A percentile compares a stretch with the other conserved stretches of the same genome.
These are phyloP conservation scores for Tricholoma flavovirens DNA, from an alignment of 768 basidiomycete genomes.

Conservation along the genomic window DNA sequence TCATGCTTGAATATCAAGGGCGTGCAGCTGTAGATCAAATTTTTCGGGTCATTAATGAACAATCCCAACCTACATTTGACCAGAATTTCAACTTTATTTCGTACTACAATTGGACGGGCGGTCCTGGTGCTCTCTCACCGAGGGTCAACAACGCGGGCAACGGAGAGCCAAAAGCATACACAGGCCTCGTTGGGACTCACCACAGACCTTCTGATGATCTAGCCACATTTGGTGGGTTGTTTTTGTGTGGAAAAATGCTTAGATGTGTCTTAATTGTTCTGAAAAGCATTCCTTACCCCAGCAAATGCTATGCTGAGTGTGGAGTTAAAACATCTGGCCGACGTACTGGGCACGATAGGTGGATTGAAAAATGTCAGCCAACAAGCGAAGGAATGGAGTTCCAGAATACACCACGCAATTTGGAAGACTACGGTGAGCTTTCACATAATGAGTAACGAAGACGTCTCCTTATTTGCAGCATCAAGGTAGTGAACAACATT, in stretches of 20 bases:
- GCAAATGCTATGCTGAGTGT: conserved; percentile 83
- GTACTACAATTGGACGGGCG: conserved; percentile 81
- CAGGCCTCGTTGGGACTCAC: conserved; percentile 71
- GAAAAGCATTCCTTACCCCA: conserved; percentile 64
- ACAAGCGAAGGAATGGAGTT: conserved; percentile 53
- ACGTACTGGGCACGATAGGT: conserved; percentile 47
- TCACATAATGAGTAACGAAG: background rate
- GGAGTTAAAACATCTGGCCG: conserved; percentile 56
- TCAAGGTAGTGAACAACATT: conserved; percentile 53
- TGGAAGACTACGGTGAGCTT: conserved; percentile 52
- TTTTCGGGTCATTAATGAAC: conserved; percentile 71
- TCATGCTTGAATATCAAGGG: conserved; percentile 39
- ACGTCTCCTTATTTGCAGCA: background rate
- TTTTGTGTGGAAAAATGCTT: background rate
- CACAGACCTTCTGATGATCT: conserved; percentile 76
- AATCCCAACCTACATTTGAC: conserved; percentile 69
- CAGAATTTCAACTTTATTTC: conserved; percentile 67
- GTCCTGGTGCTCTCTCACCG: conserved; percentile 55
- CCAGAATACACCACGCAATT: conserved; percentile 52
- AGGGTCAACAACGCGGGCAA: conserved; percentile 63
- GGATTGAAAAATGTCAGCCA: conserved; percentile 45
- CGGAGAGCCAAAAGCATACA: conserved; percentile 70
- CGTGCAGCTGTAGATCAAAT: conserved; percentile 61
- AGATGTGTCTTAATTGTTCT: background rate
- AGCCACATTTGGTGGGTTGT: conserved; percentile 51